Evolutionary conservation across 225 moss, liverwort and hornwort species (phyloP).

Genomic region (Pseudoscleropodium purum): DNA sequence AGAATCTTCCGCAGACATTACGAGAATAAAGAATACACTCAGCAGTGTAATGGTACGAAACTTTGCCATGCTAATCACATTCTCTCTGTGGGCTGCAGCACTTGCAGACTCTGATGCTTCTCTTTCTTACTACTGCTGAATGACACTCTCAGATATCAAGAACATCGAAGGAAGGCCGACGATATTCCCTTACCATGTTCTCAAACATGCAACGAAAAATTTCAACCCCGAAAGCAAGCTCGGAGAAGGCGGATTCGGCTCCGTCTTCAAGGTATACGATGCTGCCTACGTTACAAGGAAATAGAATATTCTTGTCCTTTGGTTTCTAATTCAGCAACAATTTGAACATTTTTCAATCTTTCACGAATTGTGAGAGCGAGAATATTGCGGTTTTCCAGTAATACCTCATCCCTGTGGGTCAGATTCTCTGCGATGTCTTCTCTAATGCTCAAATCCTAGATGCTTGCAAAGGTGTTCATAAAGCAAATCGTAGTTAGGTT

Average conservation of each 20-base stretch:
- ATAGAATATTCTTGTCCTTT: not conserved
- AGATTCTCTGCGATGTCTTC: not conserved
- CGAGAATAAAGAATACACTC: constrained; percentile 14
- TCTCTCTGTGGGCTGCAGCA: not conserved
- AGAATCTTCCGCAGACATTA: constrained; percentile 24
- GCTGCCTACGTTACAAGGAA: not conserved
- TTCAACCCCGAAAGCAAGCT: constrained; percentile 29
- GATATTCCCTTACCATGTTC: constrained; percentile 28
- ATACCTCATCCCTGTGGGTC: not conserved
- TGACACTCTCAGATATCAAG: constrained; percentile 20
- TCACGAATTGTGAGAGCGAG: not conserved
- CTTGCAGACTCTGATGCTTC: not conserved
- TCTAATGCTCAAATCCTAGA: not conserved
- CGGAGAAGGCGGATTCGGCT: constrained; percentile 50
- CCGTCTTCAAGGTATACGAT: constrained; percentile 27
- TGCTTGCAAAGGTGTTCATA: not conserved
- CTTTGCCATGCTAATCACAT: not conserved
- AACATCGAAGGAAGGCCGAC: constrained; percentile 45
- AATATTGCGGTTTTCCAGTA: not conserved
- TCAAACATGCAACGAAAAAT: constrained; percentile 34
- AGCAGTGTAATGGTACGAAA: constrained; percentile 27
- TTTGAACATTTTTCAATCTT: not conserved
- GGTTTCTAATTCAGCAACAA: not conserved
- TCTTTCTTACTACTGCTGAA: not conserved
- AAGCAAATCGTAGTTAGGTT: not conserved